Evolutionary conservation across 2,329 filamentous ascomycete species (phyloP).

Genomic region (Aspergillus sergii): DNA sequence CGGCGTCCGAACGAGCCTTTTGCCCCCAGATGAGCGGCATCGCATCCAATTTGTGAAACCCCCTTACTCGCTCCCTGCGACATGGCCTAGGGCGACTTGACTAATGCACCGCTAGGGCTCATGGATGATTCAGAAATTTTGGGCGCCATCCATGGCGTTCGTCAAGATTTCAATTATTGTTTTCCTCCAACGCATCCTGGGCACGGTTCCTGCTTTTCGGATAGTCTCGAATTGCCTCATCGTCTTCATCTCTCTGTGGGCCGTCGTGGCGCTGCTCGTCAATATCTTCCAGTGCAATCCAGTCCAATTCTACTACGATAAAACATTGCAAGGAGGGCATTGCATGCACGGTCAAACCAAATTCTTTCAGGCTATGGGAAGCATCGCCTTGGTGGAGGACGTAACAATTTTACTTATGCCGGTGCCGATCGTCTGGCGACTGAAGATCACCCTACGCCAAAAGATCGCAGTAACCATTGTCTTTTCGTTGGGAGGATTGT

Average conservation of each 20-base stretch:
- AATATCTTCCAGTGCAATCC: constrained; percentile 18
- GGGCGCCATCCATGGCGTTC: constrained; percentile 15
- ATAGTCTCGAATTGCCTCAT: constrained; percentile 11
- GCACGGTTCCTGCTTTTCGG: constrained; percentile 6
- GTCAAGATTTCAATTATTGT: constrained; percentile 18
- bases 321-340: constrained; percentile 9
- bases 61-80: not conserved
- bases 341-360: constrained; percentile 12
- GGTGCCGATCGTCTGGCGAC: constrained; percentile 11
- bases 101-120: constrained; percentile 2
- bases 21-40: constrained; percentile 11
- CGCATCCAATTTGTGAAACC: constrained; percentile 13
- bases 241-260: constrained; percentile 16
- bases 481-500: constrained; percentile 16
- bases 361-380: constrained; percentile 17
- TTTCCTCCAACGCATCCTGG: constrained; percentile 15
- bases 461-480: constrained; percentile 15
- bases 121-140: constrained; percentile 20
- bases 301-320: constrained; percentile 17
- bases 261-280: constrained; percentile 10
- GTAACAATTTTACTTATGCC: constrained; percentile 14
- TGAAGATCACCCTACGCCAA: constrained; percentile 14
- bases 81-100: too few species aligned
- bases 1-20: not conserved
- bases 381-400: constrained; percentile 16